phyloP scores from a whole-genome alignment of 768 basidiomycete species.

The Lentinula raphanica region DNA sequence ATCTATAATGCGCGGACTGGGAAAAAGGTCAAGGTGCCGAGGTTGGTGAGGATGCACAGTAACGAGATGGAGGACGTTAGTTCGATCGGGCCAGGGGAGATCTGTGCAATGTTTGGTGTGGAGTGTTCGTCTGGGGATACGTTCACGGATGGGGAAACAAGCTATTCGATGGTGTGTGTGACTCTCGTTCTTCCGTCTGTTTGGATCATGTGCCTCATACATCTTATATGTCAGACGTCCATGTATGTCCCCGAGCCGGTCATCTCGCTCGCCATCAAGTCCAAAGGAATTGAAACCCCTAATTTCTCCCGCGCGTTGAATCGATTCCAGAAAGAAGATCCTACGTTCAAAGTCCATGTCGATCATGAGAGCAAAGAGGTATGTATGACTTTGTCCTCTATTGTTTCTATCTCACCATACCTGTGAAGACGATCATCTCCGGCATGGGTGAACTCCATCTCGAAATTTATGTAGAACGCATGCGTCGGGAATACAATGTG shows the following conservation, averaged over 20 bases:
- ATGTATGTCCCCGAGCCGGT: slow-evolving; percentile 99
- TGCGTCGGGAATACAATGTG: slow-evolving; percentile 96
- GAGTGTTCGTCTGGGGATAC: slow-evolving; percentile 98
- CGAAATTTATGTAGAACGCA: slow-evolving; percentile 98
- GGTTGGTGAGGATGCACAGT: slow-evolving; percentile 95
- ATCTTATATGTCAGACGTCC: slow-evolving; percentile 56
- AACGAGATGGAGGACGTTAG: slow-evolving; percentile 99
- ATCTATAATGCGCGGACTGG: slow-evolving; percentile 93
- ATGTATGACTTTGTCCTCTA: slow-evolving; percentile 6
- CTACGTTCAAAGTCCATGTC: slow-evolving; percentile 96
- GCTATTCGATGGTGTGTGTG: slow-evolving; percentile 82
- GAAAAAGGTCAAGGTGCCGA: slow-evolving; percentile 95
- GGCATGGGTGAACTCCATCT: slow-evolving; percentile 99
- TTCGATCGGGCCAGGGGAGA: slow-evolving; percentile 93
- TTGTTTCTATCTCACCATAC: neutral
- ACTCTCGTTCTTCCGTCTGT: slow-evolving; percentile 2
- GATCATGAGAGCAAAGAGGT: slow-evolving; percentile 94
- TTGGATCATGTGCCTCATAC: neutral
- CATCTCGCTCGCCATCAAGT: slow-evolving; percentile 91
- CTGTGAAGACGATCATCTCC: slow-evolving; percentile 86
- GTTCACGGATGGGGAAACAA: slow-evolving; percentile 88
- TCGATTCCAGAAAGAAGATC: slow-evolving; percentile 98
- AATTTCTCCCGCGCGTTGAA: slow-evolving; percentile 96
- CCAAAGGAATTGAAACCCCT: slow-evolving; percentile 87
- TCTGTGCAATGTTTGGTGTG: slow-evolving; percentile 98